Evolutionary conservation across 257 asterid species (phyloP), one percentile per base, ranked within the genome.

Genomic region (Nicotiana sylvestris): DNA sequence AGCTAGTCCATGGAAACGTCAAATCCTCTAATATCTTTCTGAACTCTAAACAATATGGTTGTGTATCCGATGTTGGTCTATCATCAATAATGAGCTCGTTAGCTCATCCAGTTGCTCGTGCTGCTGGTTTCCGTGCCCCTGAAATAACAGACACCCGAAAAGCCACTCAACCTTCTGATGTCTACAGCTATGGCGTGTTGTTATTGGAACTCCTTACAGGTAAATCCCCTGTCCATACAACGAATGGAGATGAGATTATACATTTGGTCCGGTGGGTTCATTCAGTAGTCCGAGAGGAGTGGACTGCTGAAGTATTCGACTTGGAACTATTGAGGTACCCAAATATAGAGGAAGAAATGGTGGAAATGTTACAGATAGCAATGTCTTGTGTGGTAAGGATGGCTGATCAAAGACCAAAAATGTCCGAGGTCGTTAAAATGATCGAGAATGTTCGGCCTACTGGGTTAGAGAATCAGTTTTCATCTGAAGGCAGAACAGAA

Each of bases 261-360:
- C 91, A 90, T 80, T 83, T 94, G 81, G 98, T 94, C 6, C 83
- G 96, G 55, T 94, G 98, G 98, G 97, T 94, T 80, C 97, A 94
- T 81, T 94, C 97, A 1, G 97, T 94, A 0, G 98, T 94, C 13
- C 82, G 98, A 16, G 98, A 94, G 84, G 98, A 94, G 87, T 94
- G 98, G 98, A 92, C 97, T 0, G 98, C 93, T 0, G 98, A 94
- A 82, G 98, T 94, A 70, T 94, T 94, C n/a, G 97, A 94, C 21
- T 76, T 92, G 43, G 93, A 91, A 85, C 85, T 94, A 35, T 66
- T 94, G 35, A 91, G 91, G 91, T 88, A 74, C 86, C 94, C 96
- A 0, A 90, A 91, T 25, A 94, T 92, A 11, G 98, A 94, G 88
- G 98, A 94, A 35, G 96, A 94, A 72, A 76, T 94, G 85, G 96